phyloP scores from a whole-genome alignment of 225 moss, liverwort and hornwort species.

The Rhytidiadelphus loreus region DNA sequence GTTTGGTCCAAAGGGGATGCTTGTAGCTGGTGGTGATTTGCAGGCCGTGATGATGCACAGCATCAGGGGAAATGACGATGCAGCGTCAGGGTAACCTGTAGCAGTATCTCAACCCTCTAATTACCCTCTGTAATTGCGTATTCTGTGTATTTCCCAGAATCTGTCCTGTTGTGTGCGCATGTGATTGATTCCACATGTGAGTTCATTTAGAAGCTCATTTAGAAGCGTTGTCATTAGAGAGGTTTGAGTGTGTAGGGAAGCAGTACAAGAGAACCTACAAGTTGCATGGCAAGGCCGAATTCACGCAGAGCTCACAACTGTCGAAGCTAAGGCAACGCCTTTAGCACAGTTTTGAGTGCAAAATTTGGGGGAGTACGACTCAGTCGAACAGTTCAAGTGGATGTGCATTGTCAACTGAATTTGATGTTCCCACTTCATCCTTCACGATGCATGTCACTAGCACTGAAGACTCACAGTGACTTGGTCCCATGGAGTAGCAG shows the following conservation, averaged over 20 bases:
- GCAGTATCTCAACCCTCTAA: not conserved
- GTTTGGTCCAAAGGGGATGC: not conserved
- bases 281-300: not conserved
- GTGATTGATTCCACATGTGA: not conserved
- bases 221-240: not conserved
- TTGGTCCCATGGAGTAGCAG: not conserved
- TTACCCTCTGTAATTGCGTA: not conserved
- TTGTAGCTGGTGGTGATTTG: not conserved
- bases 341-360: not conserved
- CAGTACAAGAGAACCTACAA: not conserved
- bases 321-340: not conserved
- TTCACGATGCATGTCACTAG: not conserved
- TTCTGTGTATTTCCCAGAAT: not conserved
- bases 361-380: not conserved
- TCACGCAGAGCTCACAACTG: not conserved
- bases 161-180: not conserved
- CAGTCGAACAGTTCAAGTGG: not conserved
- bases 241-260: not conserved
- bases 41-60: not conserved
- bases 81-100: not conserved
- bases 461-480: not conserved
- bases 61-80: not conserved
- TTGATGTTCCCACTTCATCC: not conserved
- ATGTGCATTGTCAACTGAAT: not conserved
- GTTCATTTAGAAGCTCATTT: not conserved